Evolutionary conservation across 176 grass and related monocot genomes (phyloP).

Genomic region (Rhipidocladum racemiflorum): DNA sequence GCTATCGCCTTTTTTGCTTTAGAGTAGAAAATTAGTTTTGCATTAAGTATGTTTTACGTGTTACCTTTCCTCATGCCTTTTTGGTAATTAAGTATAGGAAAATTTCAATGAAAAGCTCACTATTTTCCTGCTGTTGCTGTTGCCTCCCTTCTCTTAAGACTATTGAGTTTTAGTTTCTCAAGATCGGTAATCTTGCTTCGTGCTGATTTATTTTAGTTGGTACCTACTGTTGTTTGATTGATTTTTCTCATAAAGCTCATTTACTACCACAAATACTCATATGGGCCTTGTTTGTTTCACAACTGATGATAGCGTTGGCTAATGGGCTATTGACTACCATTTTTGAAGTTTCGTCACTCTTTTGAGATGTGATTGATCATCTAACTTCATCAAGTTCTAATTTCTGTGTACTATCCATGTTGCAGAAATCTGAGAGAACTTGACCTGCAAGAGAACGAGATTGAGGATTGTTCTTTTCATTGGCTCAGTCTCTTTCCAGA

Average conservation of each 20-base stretch:
- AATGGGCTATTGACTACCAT: neutral
- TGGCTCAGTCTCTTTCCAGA: slow-evolving; percentile 65
- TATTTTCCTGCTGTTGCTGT: neutral
- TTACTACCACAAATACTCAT: neutral
- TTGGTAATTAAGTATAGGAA: neutral
- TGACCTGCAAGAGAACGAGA: slow-evolving; percentile 60
- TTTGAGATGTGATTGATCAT: neutral
- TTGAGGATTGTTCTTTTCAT: slow-evolving; percentile 53
- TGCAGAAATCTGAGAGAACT: slow-evolving; percentile 63
- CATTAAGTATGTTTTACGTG: neutral
- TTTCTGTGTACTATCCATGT: slow-evolving; percentile 4
- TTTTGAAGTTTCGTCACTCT: neutral
- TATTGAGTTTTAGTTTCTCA: neutral
- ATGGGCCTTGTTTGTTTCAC: slow-evolving; percentile 4
- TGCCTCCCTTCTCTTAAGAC: neutral
- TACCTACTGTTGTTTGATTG: neutral
- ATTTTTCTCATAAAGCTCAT: neutral
- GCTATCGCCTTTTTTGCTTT: slow-evolving; percentile 18
- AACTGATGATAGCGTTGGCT: neutral
- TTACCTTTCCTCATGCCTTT: slow-evolving; percentile 7
- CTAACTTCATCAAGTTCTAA: slow-evolving; percentile 16
- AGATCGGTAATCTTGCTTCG: neutral
- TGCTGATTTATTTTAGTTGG: neutral
- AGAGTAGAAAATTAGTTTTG: neutral
- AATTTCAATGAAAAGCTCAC: neutral